Percentiles rank a stretch among this genome's conserved stretches.
Evolutionary conservation across 1,284 basidiomycete species (phyloP).

Genomic region (Ceratobasidium sp.): DNA sequence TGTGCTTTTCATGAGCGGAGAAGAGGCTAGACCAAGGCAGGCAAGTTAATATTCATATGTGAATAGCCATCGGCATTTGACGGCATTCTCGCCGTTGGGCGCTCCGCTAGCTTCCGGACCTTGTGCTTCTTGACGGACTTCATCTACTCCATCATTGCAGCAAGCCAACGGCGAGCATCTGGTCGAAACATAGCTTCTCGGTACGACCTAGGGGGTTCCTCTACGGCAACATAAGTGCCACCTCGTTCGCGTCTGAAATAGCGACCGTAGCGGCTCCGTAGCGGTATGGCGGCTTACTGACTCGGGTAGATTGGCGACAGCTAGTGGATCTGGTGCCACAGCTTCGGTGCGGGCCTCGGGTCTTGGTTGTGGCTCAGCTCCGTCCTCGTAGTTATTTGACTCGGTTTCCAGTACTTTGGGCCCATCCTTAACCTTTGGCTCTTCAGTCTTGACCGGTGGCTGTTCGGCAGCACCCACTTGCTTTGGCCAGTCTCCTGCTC

Average conservation of each 20-base stretch:
- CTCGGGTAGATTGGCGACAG: background rate
- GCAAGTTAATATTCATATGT: slow-evolving; percentile 61
- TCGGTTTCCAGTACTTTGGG: background rate
- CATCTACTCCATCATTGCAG: slow-evolving; percentile 22
- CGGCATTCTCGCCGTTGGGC: slow-evolving; percentile 20
- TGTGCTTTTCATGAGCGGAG: slow-evolving; percentile 88
- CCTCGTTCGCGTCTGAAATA: background rate
- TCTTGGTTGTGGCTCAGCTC: background rate
- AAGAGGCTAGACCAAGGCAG: slow-evolving; percentile 84
- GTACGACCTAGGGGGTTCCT: slow-evolving; percentile 14
- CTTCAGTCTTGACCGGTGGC: background rate
- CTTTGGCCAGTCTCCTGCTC: background rate
- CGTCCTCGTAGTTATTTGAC: background rate
- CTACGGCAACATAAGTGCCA: background rate
- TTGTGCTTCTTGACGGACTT: slow-evolving; percentile 13
- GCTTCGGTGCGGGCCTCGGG: background rate
- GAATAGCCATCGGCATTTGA: slow-evolving; percentile 50
- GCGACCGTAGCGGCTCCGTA: background rate
- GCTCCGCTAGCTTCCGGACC: slow-evolving; percentile 7
- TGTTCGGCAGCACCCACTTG: background rate
- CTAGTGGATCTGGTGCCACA: too few relatives aligned
- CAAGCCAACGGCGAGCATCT: slow-evolving; percentile 30
- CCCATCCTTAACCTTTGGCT: background rate
- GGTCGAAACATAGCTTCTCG: slow-evolving; percentile 21
- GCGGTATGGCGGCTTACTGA: background rate